phyloP scores from a whole-genome alignment of 805 yeast genomes.

The Wickerhamomyces rabaulensis region DNA sequence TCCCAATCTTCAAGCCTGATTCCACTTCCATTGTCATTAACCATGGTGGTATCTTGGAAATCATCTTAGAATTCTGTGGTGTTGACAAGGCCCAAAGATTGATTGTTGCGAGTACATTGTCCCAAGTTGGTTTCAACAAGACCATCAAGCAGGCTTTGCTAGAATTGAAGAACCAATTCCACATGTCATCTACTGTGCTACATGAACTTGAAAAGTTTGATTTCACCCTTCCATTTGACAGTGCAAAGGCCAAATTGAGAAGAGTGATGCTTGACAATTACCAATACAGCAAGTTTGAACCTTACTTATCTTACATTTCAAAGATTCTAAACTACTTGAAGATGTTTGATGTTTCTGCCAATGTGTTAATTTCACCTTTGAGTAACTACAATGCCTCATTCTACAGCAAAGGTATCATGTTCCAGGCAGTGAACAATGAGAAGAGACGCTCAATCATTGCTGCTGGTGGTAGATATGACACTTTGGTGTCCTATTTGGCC shows the following conservation, averaged over 20 bases:
- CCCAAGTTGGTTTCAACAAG: slow-evolving; percentile 69
- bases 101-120: slow-evolving; percentile 64
- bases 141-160: slow-evolving; percentile 53
- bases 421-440: slow-evolving; percentile 73
- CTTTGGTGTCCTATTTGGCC: slow-evolving; percentile 59
- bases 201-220: slow-evolving; percentile 80
- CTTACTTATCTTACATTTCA: slow-evolving; percentile 54
- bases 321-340: slow-evolving; percentile 51
- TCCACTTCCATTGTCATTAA: slow-evolving; percentile 61
- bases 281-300: slow-evolving; percentile 52
- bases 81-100: slow-evolving; percentile 68
- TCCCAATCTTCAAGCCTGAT: slow-evolving; percentile 61
- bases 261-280: slow-evolving; percentile 75
- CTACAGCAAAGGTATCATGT: slow-evolving; percentile 80
- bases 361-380: slow-evolving; percentile 69
- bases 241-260: slow-evolving; percentile 56
- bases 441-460: slow-evolving; percentile 50
- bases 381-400: slow-evolving; percentile 78
- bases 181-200: slow-evolving; percentile 74
- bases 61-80: slow-evolving; percentile 76
- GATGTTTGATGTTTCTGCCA: slow-evolving; percentile 53
- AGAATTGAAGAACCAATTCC: slow-evolving; percentile 57
- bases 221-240: slow-evolving; percentile 64
- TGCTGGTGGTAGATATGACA: slow-evolving; percentile 93
- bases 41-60: slow-evolving; percentile 74